Evolutionary conservation across 805 yeast genomes (phyloP), one percentile per base, ranked within the genome.

Genomic region (Ogataea parapolymorpha): DNA sequence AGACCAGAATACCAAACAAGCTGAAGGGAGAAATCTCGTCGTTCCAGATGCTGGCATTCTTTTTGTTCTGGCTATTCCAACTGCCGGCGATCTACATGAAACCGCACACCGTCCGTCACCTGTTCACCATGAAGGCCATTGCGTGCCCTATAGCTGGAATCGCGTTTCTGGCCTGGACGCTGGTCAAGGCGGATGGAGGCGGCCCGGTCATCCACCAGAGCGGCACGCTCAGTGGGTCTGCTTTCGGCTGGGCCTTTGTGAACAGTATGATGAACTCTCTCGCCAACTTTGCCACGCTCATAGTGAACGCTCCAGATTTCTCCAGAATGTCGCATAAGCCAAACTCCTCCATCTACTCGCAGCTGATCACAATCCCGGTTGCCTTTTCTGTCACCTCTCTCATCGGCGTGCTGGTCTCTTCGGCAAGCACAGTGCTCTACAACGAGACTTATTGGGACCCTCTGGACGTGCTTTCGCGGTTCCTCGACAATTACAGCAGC

Each of bases 281-380:
- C 47, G 85, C 95, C 20, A 88, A 87, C 65, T 88, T 88, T 57
- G 93, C 95, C 5, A 84, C 96, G n/a, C 72, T 88, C 55, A 84
- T 89, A 56, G 75, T 84, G 39, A 88, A 88, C 65, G 85, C 93
- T 12, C 95, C 96, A 2, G 96, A 88, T 68, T 88, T 88, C 63
- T 74, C 95, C 18, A 77, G 96, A 62, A 82, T 87, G 65, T 84
- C 95, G 8, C 74, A 71, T 48, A 79, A 77, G 16, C 70, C 74
- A 37, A 61, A 53, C 31, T 66, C 77, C 15, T 71, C 82, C 3
- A 54, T 68, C n/a, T 68, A 72, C 61, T 73, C 87, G 2, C 88
- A 81, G 61, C 56, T 71, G 32, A 55, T 83, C 28, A 70, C 91
- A 2, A 78, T 89, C 46, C 95, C 96, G 26, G 45, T 84, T 15